phyloP scores from a whole-genome alignment of 495 filamentous ascomycete genomes.

The Tuber umbilicatum region DNA sequence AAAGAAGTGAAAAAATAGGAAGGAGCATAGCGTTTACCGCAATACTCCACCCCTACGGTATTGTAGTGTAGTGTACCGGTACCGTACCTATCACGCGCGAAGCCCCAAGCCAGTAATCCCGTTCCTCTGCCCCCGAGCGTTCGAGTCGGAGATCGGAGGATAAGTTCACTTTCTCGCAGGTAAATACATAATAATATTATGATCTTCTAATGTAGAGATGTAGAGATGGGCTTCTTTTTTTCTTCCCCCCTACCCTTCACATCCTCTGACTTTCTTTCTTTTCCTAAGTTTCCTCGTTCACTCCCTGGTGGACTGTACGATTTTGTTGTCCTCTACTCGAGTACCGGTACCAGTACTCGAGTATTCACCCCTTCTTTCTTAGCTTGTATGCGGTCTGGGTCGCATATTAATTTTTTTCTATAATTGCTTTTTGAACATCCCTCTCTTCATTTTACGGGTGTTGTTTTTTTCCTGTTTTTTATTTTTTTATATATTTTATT shows the following conservation, averaged over 20 bases:
- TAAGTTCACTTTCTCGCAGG: background rate
- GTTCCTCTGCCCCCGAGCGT: constrained; percentile 16
- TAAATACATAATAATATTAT: background rate
- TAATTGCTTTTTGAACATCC: constrained; percentile 2
- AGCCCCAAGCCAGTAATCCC: constrained; percentile 16
- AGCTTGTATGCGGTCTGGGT: constrained; percentile 11
- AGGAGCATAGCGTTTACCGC: background rate
- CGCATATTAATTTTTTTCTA: constrained; percentile 23
- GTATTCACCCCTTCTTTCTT: constrained; percentile 7
- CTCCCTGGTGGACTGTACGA: background rate
- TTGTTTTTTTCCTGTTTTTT: background rate
- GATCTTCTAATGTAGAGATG: background rate
- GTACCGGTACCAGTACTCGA: too few relatives aligned
- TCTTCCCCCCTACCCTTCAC: constrained; percentile 9
- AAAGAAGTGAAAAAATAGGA: background rate
- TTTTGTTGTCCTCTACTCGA: background rate
- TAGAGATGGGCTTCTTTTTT: constrained; percentile 20
- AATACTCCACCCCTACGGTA: background rate
- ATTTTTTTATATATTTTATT: background rate
- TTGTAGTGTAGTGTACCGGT: background rate
- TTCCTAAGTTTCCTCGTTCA: constrained; percentile 12
- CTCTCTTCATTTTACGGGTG: background rate
- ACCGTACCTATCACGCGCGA: constrained; percentile 21
- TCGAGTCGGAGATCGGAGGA: constrained; percentile 26
- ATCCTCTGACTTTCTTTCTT: background rate